Conservation (phyloP, 169 alveolate species). For the Eimeria tenella region DNA sequence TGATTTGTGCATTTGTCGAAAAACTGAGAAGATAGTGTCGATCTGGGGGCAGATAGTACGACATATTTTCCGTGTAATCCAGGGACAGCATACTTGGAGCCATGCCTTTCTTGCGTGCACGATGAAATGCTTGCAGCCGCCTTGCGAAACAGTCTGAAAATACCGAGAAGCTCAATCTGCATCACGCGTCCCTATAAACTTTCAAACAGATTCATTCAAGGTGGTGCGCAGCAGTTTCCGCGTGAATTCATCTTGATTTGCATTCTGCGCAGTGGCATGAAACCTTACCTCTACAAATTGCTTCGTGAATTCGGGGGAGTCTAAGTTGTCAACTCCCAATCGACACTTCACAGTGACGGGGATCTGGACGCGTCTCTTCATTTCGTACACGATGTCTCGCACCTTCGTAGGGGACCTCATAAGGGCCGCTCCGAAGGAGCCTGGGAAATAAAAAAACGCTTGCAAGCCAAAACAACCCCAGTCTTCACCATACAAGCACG, state of each 20-base stretch:
- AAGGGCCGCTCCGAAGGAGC: conserved; percentile 98
- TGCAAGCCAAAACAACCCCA: neutral
- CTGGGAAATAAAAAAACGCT: neutral
- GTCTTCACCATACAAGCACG: too few relatives aligned
- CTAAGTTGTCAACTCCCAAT: conserved; percentile 96
- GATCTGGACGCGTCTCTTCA: conserved; percentile 77
- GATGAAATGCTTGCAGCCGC: conserved; percentile 94
- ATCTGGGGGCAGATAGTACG: neutral
- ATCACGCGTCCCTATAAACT: too few relatives aligned
- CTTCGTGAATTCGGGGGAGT: conserved; percentile 80
- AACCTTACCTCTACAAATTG: conserved; percentile 73
- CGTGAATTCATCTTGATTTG: too few relatives aligned
- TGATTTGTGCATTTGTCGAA: too few relatives aligned
- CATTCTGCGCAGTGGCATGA: too few relatives aligned
- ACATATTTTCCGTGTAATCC: neutral
- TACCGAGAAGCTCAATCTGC: neutral
- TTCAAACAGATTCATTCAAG: too few relatives aligned
- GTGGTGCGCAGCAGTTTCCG: too few relatives aligned
- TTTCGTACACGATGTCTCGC: conserved; percentile 87
- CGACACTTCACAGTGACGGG: conserved; percentile 97
- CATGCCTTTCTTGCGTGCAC: conserved; percentile 97
- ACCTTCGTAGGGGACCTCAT: conserved; percentile 95
- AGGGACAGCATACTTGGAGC: conserved; percentile 80
- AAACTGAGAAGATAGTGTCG: neutral
- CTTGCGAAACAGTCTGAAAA: conserved; percentile 75